Base-by-base conservation (phyloP, 306 rosid genomes). In the Urtica urens region DNA sequence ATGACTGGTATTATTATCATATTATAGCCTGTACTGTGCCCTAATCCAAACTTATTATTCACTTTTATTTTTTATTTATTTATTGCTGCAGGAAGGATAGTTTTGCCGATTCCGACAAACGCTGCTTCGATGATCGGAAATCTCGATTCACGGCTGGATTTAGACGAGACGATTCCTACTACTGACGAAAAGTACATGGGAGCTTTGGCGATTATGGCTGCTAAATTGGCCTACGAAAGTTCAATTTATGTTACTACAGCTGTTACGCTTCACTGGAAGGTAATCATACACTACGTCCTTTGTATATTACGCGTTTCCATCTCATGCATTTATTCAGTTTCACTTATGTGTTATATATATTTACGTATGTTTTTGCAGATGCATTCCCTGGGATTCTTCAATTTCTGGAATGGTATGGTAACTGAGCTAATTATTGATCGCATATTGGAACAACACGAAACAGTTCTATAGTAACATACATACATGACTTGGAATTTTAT, bases 381-480 rank as follows among this genome's bases (percentile, higher is more conserved):
- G 49, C 49, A 45, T 21, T 45, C 23, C 49, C 14, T 45, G 49
- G 49, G 49, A 18, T 45, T 45, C 49, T 45, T 21, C 15, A 23
- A 22, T 45, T 45, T 21, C 49, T 45, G 49, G 49, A 45, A 45
- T 23, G 49, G 49, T 45, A 25, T 20, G 49, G n/a, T n/a, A n/a
- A n/a, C n/a, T n/a, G n/a, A n/a, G n/a, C n/a, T n/a, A n/a, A n/a
- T n/a, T n/a, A n/a, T n/a, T n/a, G n/a, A n/a, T n/a, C n/a, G n/a
- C n/a, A n/a, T n/a, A n/a, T n/a, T n/a, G n/a, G n/a, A n/a, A n/a
- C n/a, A n/a, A n/a, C n/a, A n/a, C n/a, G n/a, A n/a, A n/a, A n/a
- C n/a, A n/a, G n/a, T n/a, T n/a, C n/a, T n/a, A n/a, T n/a, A n/a
- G n/a, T n/a, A n/a, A n/a, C n/a, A n/a, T n/a, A n/a, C n/a, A n/a